Conservation (phyloP, 108 stramenopile species). For the Cyclotella cryptica region DNA sequence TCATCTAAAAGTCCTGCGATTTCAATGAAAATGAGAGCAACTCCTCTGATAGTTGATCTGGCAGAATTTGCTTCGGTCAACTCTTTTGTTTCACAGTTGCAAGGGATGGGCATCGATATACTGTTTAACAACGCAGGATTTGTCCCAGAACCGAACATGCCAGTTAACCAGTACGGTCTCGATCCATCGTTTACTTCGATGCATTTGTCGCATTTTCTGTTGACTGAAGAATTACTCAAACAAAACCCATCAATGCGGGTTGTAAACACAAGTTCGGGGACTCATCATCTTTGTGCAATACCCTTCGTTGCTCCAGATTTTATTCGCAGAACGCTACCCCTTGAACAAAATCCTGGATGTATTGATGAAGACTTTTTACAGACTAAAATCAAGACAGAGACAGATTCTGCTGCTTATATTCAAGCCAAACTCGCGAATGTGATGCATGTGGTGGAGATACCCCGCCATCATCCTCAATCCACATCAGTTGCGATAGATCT, state of each 20-base stretch:
- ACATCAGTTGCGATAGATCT: conserved; percentile 46
- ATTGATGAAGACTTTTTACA: conserved; percentile 37
- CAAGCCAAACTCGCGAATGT: conserved; percentile 49
- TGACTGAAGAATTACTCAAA: conserved; percentile 39
- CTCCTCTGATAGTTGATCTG: conserved; percentile 36
- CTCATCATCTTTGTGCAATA: conserved; percentile 45
- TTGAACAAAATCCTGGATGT: conserved; percentile 30
- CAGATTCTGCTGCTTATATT: conserved; percentile 42
- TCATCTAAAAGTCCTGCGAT: background rate
- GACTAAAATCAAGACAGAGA: conserved; percentile 15
- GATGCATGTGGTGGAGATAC: conserved; percentile 50
- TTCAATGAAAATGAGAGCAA: conserved; percentile 4
- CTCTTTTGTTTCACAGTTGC: conserved; percentile 27
- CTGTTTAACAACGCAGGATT: conserved; percentile 51
- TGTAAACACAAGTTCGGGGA: conserved; percentile 45
- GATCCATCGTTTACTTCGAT: conserved; percentile 49
- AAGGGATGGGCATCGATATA: conserved; percentile 10
- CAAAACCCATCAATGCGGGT: conserved; percentile 38
- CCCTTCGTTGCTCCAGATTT: conserved; percentile 19
- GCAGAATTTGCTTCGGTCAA: conserved; percentile 42
- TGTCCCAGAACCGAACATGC: conserved; percentile 17
- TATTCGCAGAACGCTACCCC: background rate
- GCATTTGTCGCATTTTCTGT: conserved; percentile 42
- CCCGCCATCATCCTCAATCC: conserved; percentile 26
- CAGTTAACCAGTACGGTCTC: conserved; percentile 34